These are phyloP conservation scores for Pezicula neosporulosa DNA, from an alignment of 2,329 filamentous ascomycete genomes.

Conservation along the genomic window DNA sequence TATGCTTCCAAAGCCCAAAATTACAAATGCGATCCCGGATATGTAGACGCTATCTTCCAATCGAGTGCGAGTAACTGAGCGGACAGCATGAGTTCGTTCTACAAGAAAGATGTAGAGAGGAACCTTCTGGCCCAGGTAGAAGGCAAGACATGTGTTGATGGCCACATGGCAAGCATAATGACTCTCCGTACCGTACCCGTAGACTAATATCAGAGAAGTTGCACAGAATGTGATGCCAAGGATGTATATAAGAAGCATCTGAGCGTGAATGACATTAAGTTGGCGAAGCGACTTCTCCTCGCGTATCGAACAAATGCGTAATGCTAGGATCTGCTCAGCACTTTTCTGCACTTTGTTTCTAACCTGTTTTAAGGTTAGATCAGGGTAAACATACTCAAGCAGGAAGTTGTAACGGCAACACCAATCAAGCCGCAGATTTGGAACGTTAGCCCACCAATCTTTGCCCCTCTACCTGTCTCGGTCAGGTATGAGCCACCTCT, in stretches of 20 bases:
- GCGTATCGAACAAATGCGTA: constrained; percentile 5
- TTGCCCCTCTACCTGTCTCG: neutral
- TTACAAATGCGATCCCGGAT: neutral
- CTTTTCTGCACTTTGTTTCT: neutral
- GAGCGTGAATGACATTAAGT: neutral
- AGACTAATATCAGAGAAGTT: constrained; percentile 2
- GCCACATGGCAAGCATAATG: constrained; percentile 3
- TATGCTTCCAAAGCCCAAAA: constrained; percentile 2
- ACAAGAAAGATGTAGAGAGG: constrained; percentile 7
- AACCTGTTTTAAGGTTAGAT: neutral
- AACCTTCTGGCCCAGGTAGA: constrained; percentile 10
- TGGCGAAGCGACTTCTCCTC: neutral
- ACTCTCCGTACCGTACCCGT: constrained; percentile 3
- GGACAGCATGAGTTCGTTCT: constrained; percentile 4
- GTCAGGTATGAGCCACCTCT: neutral
- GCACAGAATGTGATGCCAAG: constrained; percentile 7
- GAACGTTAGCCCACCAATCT: neutral
- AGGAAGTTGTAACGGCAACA: neutral
- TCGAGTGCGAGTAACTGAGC: neutral
- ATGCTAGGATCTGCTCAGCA: neutral
- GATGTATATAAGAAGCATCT: constrained; percentile 4
- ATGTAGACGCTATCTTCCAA: constrained; percentile 3
- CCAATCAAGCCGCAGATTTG: neutral
- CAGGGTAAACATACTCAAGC: neutral
- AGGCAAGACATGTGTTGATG: constrained; percentile 1